These are phyloP conservation scores for Cucurbita ficifolia DNA, from an alignment of 306 rosid genomes.

Conservation along the genomic window DNA sequence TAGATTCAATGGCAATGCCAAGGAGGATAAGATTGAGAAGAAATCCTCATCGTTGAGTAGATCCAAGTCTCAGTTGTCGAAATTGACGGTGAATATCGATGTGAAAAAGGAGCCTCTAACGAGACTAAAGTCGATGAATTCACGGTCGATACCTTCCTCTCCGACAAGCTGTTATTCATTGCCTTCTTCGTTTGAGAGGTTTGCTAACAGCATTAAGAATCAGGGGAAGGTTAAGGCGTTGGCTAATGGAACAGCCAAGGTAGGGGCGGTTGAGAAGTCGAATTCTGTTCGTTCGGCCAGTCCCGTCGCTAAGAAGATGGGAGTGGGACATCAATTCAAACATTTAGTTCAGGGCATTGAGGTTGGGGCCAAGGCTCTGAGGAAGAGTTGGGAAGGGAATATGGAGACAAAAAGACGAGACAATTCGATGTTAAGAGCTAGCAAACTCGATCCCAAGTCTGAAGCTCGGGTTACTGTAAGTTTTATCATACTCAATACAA, in stretches of 20 bases:
- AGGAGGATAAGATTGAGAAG: constrained; percentile 45
- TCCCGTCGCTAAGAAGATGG: constrained; percentile 38
- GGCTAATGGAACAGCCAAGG: constrained; percentile 25
- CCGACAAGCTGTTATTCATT: constrained; percentile 78
- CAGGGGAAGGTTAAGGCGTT: constrained; percentile 48
- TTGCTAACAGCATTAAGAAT: constrained; percentile 55
- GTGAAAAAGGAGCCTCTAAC: constrained; percentile 49
- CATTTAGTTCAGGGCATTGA: constrained; percentile 78
- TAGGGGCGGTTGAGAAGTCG: constrained; percentile 35
- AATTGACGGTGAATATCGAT: constrained; percentile 30
- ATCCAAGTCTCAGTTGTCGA: constrained; percentile 36
- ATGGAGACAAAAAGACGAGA: constrained; percentile 63
- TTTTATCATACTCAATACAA: constrained; percentile 7
- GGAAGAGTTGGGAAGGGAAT: constrained; percentile 98
- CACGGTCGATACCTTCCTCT: constrained; percentile 67
- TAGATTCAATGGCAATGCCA: constrained; percentile 28
- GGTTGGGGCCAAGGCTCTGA: constrained; percentile 76
- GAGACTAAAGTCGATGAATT: constrained; percentile 65
- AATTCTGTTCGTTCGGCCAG: constrained; percentile 42
- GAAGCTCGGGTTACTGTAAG: constrained; percentile 60
- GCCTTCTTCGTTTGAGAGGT: constrained; percentile 80
- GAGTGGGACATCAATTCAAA: constrained; percentile 37
- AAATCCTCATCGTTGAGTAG: constrained; percentile 23
- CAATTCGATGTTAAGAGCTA: constrained; percentile 34
- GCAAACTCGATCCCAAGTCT: constrained; percentile 49